Base-by-base conservation (phyloP, 805 yeast species). In the Metschnikowia sp. region DNA sequence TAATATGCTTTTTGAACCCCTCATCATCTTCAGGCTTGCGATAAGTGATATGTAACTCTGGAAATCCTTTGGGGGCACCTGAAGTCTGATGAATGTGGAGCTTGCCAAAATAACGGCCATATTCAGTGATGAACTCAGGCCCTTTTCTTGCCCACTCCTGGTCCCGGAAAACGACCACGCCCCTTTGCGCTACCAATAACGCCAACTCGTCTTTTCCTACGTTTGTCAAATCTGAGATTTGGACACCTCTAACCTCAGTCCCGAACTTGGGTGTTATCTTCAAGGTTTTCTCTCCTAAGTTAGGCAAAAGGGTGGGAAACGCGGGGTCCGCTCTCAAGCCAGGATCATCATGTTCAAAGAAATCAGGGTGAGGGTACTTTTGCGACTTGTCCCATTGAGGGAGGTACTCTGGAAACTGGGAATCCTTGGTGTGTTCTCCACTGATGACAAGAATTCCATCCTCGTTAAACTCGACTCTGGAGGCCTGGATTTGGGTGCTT, bases 61-160 rank as follows among this genome's bases (percentile, higher is more conserved):
- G 72, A 42, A 39, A 51, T 11, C 8, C 63, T 6, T 40, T 39
- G 18, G 73, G 72, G 10, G 71, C 62, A 2, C 71, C 72, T 13
- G 69, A 61, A 8, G 76, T 72, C 35, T 79, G 77, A 50, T 77
- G 79, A 44, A 71, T 64, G 54, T 76, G 79, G 34, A 74, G 57
- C 4, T 62, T 64, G 9, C 74, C 74, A 47, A 54, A 69, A 53
- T 69, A 57, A 30, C 56, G 58, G n/a, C 65, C 70, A 42, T 52
- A 68, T 29, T 68, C 68, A 26, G 59, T 58, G 28, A 62, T 62
- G 45, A 55, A 66, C 19, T 54, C 48, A 9, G 72, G 72, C 4
- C 54, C 54, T 18, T 36, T 33, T 13, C 18, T 33, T 52, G 39
- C 61, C 44, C 64, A 62, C 51, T 66, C 63, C 48, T 67, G 72